Base-by-base conservation (phyloP, 805 yeast genomes). In the Candida hispaniensis region DNA sequence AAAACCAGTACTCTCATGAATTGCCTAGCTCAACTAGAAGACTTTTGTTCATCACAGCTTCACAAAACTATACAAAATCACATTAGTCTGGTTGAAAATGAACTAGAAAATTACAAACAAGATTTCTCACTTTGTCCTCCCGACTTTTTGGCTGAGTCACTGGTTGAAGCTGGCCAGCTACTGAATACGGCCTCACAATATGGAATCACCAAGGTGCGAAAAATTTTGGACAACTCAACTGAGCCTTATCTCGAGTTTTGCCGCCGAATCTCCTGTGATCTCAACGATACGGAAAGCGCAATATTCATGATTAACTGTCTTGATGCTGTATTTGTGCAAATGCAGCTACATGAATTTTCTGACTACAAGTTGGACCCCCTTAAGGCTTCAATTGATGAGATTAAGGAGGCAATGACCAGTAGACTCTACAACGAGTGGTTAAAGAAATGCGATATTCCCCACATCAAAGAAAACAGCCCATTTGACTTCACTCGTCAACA, bases 121-220 rank as follows among this genome's bases (percentile, higher is more conserved):
- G 24, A 22, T 21, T 14, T 16, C 25, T 18, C 19, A 11, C 59
- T 80, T 14, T 70, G 76, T 41, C 75, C 93, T 4, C 94, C 96
- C 0, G 93, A 80, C 41, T 86, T 93, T 85, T 58, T 80, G 14
- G 60, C 69, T 30, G 76, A 71, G n/a, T 73, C 76, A 45, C 65
- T 78, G 30, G 59, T 71, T 0, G 77, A 72, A 10, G 60, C 79
- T 17, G 61, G 76, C 39, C 71, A 72, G 1, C 54, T 81, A 2
- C 65, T 79, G 42, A 73, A 71, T 16, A 52, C 57, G 20, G 57
- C 12, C 28, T 22, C 23, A 18, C 36, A 32, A 23, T 32, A 32
- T 17, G 17, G 28, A 9, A 21, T 32, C 8, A 28, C 23, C 28
- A 22, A 32, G 44, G 33, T 52, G 19, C 38, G 40, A 18, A 44